A percentile compares a stretch with the other conserved stretches of the same genome.
Evolutionary conservation across 164 flowering plant species (phyloP).

Genomic region (Magnolia sinica): DNA sequence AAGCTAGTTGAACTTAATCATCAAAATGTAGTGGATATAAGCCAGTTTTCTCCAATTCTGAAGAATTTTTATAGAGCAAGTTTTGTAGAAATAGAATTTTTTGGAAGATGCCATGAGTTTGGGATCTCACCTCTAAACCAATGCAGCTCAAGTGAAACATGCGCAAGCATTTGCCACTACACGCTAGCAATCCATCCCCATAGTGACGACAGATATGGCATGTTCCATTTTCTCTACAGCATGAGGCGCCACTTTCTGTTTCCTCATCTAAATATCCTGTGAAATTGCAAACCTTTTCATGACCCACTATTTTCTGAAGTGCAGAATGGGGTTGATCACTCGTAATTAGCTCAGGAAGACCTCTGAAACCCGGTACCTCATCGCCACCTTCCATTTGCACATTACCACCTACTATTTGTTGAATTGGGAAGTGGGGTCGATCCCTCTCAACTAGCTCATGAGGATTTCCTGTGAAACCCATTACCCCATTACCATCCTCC

Average conservation of each 20-base stretch:
- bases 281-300: not conserved
- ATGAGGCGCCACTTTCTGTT: constrained; percentile 16
- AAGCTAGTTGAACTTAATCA: no score
- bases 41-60: no score
- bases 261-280: not conserved
- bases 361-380: constrained; percentile 8
- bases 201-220: constrained; percentile 77
- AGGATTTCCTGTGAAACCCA: constrained; percentile 7
- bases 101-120: no score
- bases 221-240: constrained; percentile 43
- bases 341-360: constrained; percentile 29
- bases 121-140: constrained; percentile 50
- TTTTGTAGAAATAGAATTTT: no score
- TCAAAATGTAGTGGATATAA: no score
- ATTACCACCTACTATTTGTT: constrained; percentile 17
- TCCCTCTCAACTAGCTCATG: not conserved
- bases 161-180: constrained; percentile 82
- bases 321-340: constrained; percentile 37
- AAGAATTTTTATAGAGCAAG: no score
- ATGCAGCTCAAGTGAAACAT: constrained; percentile 66
- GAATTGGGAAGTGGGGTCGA: not conserved
- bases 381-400: constrained; percentile 10
- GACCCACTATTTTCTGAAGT: not conserved
- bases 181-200: constrained; percentile 68
- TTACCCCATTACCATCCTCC: constrained; percentile 4